Evolutionary conservation across 2,329 filamentous ascomycete genomes (phyloP).

Genomic region (Boeremia lycopersici): DNA sequence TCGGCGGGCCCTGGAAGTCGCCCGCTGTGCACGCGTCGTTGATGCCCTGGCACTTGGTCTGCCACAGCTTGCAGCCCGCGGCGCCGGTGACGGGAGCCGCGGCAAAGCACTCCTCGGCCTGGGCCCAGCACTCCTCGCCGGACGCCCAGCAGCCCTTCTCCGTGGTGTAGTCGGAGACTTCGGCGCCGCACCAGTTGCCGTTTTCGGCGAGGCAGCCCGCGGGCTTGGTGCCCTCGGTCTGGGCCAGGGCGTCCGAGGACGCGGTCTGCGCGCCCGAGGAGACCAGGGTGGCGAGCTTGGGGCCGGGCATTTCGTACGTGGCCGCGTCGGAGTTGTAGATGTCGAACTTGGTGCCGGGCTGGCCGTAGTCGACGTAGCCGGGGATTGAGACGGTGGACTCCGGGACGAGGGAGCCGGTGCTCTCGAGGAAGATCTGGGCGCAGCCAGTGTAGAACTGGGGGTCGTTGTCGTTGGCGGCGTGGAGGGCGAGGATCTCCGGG

Average conservation of each 20-base stretch:
- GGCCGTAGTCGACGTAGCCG: slow-evolving; percentile 63
- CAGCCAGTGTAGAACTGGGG: slow-evolving; percentile 77
- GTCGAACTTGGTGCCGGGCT: slow-evolving; percentile 67
- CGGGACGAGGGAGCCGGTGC: slow-evolving; percentile 55
- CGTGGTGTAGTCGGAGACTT: slow-evolving; percentile 63
- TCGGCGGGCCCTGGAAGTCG: slow-evolving; percentile 52
- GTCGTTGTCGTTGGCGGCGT: slow-evolving; percentile 60
- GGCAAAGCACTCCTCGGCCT: slow-evolving; percentile 65
- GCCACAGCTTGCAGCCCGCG: slow-evolving; percentile 66
- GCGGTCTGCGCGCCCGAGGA: slow-evolving; percentile 20
- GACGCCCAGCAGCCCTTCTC: slow-evolving; percentile 65
- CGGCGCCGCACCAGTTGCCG: slow-evolving; percentile 73
- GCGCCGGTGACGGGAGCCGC: slow-evolving; percentile 64
- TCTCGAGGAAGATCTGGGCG: slow-evolving; percentile 70
- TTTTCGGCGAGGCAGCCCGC: slow-evolving; percentile 66
- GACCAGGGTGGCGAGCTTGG: slow-evolving; percentile 58
- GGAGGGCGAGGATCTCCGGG: slow-evolving; percentile 72
- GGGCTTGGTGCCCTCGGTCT: slow-evolving; percentile 61
- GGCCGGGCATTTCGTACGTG: slow-evolving; percentile 61
- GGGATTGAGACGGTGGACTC: slow-evolving; percentile 68
- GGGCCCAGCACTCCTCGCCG: slow-evolving; percentile 57
- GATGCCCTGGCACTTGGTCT: slow-evolving; percentile 62
- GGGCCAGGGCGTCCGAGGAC: slow-evolving; percentile 28
- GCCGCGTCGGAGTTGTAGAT: slow-evolving; percentile 60
- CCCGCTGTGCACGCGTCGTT: slow-evolving; percentile 49